A percentile compares a stretch with the other conserved stretches of the same genome.
These are phyloP conservation scores for Pleurotus pulmonarius DNA, from an alignment of 768 basidiomycete species.

Conservation along the genomic window DNA sequence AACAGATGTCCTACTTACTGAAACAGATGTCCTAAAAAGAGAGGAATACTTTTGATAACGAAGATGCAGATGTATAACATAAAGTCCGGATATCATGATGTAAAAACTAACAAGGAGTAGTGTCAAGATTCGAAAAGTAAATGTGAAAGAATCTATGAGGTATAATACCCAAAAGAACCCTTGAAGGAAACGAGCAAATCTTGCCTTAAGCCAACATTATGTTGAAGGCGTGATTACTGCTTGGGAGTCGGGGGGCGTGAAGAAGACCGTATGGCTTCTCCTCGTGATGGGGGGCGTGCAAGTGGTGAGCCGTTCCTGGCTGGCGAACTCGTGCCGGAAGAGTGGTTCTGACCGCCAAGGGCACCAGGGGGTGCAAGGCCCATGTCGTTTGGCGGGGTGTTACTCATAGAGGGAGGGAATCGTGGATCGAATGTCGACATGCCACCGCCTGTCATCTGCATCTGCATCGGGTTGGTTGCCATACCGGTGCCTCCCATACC, in stretches of 20 bases:
- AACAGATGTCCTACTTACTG: conserved; percentile 7
- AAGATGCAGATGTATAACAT: not conserved
- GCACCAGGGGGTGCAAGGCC: conserved; percentile 34
- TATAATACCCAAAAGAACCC: not conserved
- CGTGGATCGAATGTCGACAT: conserved; percentile 53
- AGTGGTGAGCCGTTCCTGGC: conserved; percentile 53
- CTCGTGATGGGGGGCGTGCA: conserved; percentile 26
- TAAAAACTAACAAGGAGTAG: conserved; percentile 8
- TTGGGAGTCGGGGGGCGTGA: conserved; percentile 36
- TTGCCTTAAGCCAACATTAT: not conserved
- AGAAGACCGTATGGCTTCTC: conserved; percentile 15
- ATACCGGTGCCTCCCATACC: conserved; percentile 9
- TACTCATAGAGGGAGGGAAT: conserved; percentile 38
- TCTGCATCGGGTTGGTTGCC: conserved; percentile 27
- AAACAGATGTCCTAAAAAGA: not conserved
- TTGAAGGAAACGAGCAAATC: conserved; percentile 11
- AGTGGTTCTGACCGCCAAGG: conserved; percentile 22
- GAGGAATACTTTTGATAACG: too few relatives aligned
- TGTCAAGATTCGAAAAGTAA: conserved; percentile 2
- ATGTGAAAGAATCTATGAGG: not conserved
- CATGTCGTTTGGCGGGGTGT: conserved; percentile 22
- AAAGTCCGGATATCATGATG: not conserved
- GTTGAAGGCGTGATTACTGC: conserved; percentile 13
- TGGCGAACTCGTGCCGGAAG: conserved; percentile 49
- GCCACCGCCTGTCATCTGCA: conserved; percentile 59